A percentile compares a stretch with the other conserved stretches of the same genome.
Evolutionary conservation across 2,329 filamentous ascomycete species (phyloP).

Genomic region (Talaromyces pinophilus): DNA sequence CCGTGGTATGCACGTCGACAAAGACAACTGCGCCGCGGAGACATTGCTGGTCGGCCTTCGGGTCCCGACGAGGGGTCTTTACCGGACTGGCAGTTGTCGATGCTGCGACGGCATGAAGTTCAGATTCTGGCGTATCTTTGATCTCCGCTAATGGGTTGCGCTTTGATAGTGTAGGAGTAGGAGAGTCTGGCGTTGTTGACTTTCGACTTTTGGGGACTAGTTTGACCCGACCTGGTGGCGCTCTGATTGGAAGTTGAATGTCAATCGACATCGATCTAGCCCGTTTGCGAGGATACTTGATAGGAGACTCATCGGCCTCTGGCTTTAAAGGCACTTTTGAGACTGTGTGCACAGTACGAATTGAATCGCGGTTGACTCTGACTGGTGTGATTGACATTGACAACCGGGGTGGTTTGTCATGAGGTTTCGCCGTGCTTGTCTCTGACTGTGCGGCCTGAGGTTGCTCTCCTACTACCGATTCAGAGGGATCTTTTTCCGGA

Average conservation of each 20-base stretch:
- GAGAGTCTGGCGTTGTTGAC: constrained; percentile 29
- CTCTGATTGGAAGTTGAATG: constrained; percentile 39
- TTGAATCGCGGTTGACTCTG: constrained; percentile 48
- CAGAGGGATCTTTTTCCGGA: constrained; percentile 17
- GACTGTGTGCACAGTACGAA: constrained; percentile 67
- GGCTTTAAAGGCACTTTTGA: constrained; percentile 75
- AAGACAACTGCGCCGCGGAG: constrained; percentile 74
- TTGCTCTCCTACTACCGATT: not conserved
- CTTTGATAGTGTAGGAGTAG: constrained; percentile 24
- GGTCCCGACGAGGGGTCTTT: constrained; percentile 29
- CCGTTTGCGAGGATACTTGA: constrained; percentile 49
- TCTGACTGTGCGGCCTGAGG: constrained; percentile 14
- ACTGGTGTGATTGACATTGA: constrained; percentile 58
- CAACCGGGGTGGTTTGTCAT: constrained; percentile 14
- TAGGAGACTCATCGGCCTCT: constrained; percentile 55
- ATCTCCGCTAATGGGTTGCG: constrained; percentile 18
- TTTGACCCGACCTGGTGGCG: constrained; percentile 34
- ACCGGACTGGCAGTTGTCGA: not conserved
- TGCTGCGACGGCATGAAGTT: not conserved
- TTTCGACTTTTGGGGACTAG: constrained; percentile 28
- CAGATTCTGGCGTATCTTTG: not conserved
- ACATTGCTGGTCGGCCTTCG: constrained; percentile 39
- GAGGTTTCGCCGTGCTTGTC: not conserved
- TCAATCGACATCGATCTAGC: constrained; percentile 55
- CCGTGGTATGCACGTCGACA: constrained; percentile 79